phyloP scores from a whole-genome alignment of 352 stramenopile species.

The Pythium apleroticum region DNA sequence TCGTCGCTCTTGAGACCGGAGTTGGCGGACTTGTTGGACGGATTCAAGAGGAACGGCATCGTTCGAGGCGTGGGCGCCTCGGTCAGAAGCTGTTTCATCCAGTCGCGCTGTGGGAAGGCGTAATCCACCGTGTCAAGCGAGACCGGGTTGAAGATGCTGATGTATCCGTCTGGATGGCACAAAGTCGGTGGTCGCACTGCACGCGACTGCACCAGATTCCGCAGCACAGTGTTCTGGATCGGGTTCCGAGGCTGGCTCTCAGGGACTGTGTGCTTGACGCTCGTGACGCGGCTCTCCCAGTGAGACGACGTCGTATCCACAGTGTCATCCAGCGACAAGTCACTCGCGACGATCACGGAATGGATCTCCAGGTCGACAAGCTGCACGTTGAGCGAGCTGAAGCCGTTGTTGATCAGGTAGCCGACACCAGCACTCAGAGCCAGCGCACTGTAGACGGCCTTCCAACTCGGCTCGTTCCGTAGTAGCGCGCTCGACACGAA shows the following conservation, averaged over 20 bases:
- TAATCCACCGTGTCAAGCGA: not conserved
- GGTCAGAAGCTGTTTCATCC: not conserved
- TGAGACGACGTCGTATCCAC: not conserved
- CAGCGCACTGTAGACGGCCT: not conserved
- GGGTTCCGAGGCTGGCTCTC: not conserved
- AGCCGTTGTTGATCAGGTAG: slow-evolving; percentile 3
- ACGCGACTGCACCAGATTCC: not conserved
- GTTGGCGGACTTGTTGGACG: not conserved
- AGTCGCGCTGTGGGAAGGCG: slow-evolving; percentile 1
- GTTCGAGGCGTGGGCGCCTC: not conserved
- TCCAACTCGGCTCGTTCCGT: not conserved
- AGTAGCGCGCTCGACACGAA: not conserved
- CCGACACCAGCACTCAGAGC: not conserved
- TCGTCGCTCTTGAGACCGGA: not conserved
- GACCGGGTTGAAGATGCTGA: not conserved
- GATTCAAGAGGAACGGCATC: not conserved
- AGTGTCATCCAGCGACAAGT: not conserved
- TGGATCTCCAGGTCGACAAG: not conserved
- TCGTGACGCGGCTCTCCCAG: not conserved
- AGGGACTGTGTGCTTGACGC: not conserved
- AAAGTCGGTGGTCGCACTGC: not conserved
- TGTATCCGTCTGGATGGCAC: not conserved
- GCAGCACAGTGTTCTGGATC: not conserved
- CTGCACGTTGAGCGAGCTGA: not conserved
- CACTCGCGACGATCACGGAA: not conserved